These are phyloP conservation scores for Leucogyrophana mollusca DNA, from an alignment of 768 basidiomycete species.

Conservation along the genomic window DNA sequence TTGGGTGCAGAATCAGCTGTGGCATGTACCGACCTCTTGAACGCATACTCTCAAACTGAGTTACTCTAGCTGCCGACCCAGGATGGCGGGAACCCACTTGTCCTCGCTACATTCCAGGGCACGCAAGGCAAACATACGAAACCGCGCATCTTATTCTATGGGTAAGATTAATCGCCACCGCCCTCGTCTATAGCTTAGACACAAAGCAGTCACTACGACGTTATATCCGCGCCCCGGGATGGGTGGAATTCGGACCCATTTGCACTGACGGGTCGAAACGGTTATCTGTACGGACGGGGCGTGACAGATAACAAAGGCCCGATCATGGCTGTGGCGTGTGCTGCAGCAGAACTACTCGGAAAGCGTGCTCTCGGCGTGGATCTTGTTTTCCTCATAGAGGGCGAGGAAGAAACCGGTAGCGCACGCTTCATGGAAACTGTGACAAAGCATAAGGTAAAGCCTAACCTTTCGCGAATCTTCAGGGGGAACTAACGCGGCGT, in stretches of 20 bases:
- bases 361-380: constrained; percentile 78
- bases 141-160: constrained; percentile 87
- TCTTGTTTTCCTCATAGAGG: constrained; percentile 89
- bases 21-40: constrained; percentile 44
- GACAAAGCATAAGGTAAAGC: constrained; percentile 62
- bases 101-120: constrained; percentile 84
- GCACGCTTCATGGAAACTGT: constrained; percentile 82
- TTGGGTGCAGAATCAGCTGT: constrained; percentile 82
- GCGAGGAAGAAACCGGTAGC: constrained; percentile 96
- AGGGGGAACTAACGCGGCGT: constrained; percentile 4
- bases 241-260: constrained; percentile 89
- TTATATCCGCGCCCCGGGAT: constrained; percentile 75
- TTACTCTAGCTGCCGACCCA: constrained; percentile 65
- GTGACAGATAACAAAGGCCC: constrained; percentile 97
- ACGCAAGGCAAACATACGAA: constrained; percentile 55
- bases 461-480: not conserved
- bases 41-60: not conserved
- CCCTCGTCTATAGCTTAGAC: constrained; percentile 1
- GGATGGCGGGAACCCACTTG: constrained; percentile 80
- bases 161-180: constrained; percentile 41
- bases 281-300: constrained; percentile 88
- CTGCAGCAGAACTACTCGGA: constrained; percentile 78
- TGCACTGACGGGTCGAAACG: constrained; percentile 76
- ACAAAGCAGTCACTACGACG: constrained; percentile 82
- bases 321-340: constrained; percentile 86